phyloP scores from a whole-genome alignment of 139 green algal species.

The Closterium sp. region DNA sequence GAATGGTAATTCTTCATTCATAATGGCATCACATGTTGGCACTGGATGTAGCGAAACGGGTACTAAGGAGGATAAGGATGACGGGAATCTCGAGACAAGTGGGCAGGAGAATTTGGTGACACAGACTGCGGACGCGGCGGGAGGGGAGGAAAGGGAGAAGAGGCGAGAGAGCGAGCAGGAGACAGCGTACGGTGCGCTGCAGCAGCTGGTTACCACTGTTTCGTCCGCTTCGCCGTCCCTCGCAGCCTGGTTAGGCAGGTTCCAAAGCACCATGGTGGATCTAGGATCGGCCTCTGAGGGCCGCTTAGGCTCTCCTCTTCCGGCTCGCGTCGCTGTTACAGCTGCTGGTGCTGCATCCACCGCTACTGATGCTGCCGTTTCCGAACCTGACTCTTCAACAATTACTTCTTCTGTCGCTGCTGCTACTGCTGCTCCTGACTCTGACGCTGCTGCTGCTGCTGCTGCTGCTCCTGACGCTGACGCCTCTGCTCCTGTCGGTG shows the following conservation, averaged over 20 bases:
- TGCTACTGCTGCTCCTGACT: neutral
- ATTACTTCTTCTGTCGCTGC: neutral
- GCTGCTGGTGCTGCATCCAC: neutral
- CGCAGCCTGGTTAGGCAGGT: too few relatives aligned
- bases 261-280: too few relatives aligned
- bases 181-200: too few relatives aligned
- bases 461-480: neutral
- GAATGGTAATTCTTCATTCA: neutral
- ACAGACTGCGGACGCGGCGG: too few relatives aligned
- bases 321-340: too few relatives aligned
- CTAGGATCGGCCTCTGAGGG: too few relatives aligned
- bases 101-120: too few relatives aligned
- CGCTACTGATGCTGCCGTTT: neutral
- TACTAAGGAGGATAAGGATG: neutral
- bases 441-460: neutral
- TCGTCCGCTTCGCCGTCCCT: too few relatives aligned
- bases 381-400: neutral
- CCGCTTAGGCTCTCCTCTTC: too few relatives aligned
- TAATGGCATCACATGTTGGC: neutral
- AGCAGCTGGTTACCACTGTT: too few relatives aligned
- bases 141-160: too few relatives aligned
- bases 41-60: neutral
- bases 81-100: neutral
- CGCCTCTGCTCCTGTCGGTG: neutral
- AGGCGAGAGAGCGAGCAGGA: too few relatives aligned